Evolutionary conservation across 441 rosid genomes (phyloP), one percentile per base, ranked within the genome.

Genomic region (Gossypium trilobum): DNA sequence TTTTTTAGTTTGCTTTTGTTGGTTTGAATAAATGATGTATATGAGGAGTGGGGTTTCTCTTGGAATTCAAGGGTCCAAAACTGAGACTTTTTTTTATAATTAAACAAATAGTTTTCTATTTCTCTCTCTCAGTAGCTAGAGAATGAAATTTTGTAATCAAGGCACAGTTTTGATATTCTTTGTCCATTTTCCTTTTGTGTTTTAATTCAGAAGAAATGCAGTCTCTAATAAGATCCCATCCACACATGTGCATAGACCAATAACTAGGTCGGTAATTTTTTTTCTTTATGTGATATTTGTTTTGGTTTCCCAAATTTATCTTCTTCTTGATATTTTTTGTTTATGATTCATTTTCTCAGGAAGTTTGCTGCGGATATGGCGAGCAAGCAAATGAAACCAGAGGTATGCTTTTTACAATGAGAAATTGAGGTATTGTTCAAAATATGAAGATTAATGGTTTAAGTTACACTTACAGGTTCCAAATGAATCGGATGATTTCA

Each of bases 311-410:
- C 16, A 74, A 29, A 5, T 27, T 11, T 22, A 46, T 17, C n/a
- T 23, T 56, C 48, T 64, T 60, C 65, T 74, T 57, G 59, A 68
- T 60, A 52, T 69, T 63, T 42, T 54, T 42, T 50, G 33, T 14
- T 51, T 73, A 13, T 70, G 29, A 8, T 74, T 74, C 25, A 68
- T 51, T 77, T 69, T 76, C 56, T 78, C 78, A 91, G 95, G 88
- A 88, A 83, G 76, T 91, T 87, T 74, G 92, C 96, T 71, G 90
- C 91, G 25, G 92, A 94, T 62, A 78, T 93, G 73, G 95, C 91
- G 56, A 84, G 77, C 79, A 84, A 86, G 84, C 87, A 79, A 55
- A 67, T 58, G 22, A 75, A 74, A 77, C 79, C 87, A 19, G 84
- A 86, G 89, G 94, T 86, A 81, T 13, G 65, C 10, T 25, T 64